These are phyloP conservation scores for Kodamaea neixiangensis DNA, from an alignment of 805 yeast species.

Conservation along the genomic window DNA sequence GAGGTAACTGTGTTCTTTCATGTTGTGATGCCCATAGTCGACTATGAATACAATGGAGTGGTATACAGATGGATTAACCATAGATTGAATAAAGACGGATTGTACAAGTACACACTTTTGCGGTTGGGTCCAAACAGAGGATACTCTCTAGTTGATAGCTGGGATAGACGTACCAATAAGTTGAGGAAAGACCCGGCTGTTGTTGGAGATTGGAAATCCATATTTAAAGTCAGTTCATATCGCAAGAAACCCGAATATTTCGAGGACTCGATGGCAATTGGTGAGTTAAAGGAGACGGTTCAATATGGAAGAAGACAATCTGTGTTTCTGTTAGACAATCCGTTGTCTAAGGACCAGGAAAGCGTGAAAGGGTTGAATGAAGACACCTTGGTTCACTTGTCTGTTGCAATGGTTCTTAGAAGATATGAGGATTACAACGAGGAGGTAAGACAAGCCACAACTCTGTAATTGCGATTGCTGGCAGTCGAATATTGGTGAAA, in stretches of 20 bases:
- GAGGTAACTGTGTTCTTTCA: constrained; percentile 9
- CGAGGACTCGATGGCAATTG: constrained; percentile 6
- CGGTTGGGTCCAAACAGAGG: constrained; percentile 5
- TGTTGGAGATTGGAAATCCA: background rate
- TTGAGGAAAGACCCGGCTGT: background rate
- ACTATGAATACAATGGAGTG: constrained; percentile 10
- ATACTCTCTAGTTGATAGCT: constrained; percentile 10
- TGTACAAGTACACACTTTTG: constrained; percentile 5
- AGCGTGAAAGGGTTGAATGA: constrained; percentile 1
- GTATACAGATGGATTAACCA: constrained; percentile 12
- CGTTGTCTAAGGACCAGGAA: background rate
- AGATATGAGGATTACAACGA: constrained; percentile 6
- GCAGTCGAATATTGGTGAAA: no score
- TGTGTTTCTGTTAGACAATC: constrained; percentile 1
- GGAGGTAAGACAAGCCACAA: background rate
- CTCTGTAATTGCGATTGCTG: background rate
- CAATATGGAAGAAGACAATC: background rate
- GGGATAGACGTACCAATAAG: constrained; percentile 8
- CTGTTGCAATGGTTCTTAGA: constrained; percentile 8
- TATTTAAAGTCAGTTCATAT: background rate
- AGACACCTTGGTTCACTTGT: constrained; percentile 8
- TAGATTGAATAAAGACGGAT: background rate
- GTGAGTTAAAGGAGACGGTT: constrained; percentile 4
- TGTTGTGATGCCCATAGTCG: constrained; percentile 10
- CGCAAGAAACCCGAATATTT: constrained; percentile 1